These are phyloP conservation scores for Trichosporon asahii DNA, from an alignment of 1,284 basidiomycete genomes.

Conservation along the genomic window DNA sequence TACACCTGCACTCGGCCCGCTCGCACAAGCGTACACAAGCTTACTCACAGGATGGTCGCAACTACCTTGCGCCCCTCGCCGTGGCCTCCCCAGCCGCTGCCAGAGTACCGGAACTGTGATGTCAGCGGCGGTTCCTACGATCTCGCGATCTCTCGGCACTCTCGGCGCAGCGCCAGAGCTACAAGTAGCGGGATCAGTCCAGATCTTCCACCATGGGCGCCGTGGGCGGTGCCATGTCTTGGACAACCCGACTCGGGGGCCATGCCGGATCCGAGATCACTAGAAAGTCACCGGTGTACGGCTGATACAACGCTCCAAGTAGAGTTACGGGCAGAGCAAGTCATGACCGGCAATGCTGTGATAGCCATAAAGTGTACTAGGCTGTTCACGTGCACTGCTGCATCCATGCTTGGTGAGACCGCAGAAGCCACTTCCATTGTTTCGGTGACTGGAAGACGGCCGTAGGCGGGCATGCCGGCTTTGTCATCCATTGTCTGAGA, in stretches of 20 bases:
- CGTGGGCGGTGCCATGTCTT: too few relatives aligned
- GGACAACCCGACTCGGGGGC: too few relatives aligned
- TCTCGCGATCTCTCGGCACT: neutral
- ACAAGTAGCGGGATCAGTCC: neutral
- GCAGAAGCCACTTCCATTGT: neutral
- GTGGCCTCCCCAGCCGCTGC: slow-evolving; percentile 43
- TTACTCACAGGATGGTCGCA: slow-evolving; percentile 41
- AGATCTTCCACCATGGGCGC: too few relatives aligned
- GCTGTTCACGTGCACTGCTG: neutral
- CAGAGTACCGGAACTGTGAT: slow-evolving; percentile 33
- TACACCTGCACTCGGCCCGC: too few relatives aligned
- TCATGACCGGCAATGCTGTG: neutral
- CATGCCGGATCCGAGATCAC: neutral
- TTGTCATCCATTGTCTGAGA: neutral
- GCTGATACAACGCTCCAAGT: neutral
- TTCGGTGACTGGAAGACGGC: neutral
- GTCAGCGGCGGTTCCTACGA: neutral
- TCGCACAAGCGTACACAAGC: too few relatives aligned
- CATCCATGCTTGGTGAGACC: neutral
- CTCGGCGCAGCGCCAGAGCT: neutral
- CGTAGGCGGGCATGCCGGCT: neutral
- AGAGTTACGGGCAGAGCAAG: neutral
- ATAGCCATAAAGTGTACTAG: neutral
- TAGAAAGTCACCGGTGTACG: neutral
- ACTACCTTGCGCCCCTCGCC: slow-evolving; percentile 46